Evolutionary conservation across 208 protist genomes (phyloP).

Genomic region (Trypanosoma congolense): DNA sequence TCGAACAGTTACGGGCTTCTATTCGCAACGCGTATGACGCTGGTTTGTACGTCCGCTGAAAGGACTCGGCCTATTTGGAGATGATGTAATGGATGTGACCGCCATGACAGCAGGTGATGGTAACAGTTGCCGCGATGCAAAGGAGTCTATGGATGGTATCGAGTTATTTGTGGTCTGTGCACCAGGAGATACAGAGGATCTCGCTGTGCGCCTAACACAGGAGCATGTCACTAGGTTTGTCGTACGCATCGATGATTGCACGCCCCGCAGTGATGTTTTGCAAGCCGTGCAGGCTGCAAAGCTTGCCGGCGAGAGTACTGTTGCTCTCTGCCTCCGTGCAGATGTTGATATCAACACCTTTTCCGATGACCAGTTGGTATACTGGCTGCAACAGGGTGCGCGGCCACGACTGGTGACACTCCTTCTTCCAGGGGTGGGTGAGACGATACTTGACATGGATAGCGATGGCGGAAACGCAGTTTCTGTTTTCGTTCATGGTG

Average conservation of each 20-base stretch:
- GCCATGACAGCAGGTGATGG: neutral
- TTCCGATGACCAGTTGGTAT: slow-evolving; percentile 36
- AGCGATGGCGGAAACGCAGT: neutral
- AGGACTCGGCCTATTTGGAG: slow-evolving; percentile 71
- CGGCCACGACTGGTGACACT: slow-evolving; percentile 43
- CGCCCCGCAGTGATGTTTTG: slow-evolving; percentile 6
- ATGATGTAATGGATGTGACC: slow-evolving; percentile 22
- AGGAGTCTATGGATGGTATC: slow-evolving; percentile 25
- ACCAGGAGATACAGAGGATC: slow-evolving; percentile 22
- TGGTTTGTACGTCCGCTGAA: slow-evolving; percentile 53
- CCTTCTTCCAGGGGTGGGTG: slow-evolving; percentile 14
- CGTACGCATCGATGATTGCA: slow-evolving; percentile 19
- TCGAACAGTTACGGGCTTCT: slow-evolving; percentile 35
- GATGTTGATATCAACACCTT: slow-evolving; percentile 24
- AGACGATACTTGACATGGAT: slow-evolving; percentile 8
- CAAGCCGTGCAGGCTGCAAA: neutral
- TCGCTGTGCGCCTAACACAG: slow-evolving; percentile 16
- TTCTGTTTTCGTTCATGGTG: slow-evolving; percentile 24
- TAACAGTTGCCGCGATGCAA: neutral
- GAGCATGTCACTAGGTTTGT: slow-evolving; percentile 13
- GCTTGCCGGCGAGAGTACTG: neutral
- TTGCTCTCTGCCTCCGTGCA: slow-evolving; percentile 8
- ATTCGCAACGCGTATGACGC: slow-evolving; percentile 38
- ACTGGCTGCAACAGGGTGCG: slow-evolving; percentile 29
- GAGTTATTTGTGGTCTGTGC: slow-evolving; percentile 39